Conservation (phyloP, 1,284 basidiomycete species). For the Xerocomus nothofagi region DNA sequence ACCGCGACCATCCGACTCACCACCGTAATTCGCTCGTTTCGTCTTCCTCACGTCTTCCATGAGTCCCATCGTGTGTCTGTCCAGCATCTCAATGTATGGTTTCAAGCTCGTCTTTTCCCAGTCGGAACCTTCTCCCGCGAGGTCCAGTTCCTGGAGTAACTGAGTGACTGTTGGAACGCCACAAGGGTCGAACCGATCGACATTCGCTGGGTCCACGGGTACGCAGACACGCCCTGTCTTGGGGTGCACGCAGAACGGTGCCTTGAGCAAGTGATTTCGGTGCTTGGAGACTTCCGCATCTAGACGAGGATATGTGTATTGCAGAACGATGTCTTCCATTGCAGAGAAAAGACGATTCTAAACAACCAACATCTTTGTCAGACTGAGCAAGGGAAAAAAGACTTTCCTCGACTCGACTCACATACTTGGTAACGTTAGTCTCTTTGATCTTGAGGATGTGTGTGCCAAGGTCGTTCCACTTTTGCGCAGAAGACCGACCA, state of each 20-base stretch:
- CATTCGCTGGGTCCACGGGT: slow-evolving; percentile 75
- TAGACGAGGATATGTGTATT: slow-evolving; percentile 97
- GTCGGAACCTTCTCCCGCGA: slow-evolving; percentile 42
- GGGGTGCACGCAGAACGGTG: slow-evolving; percentile 96
- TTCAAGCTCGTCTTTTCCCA: too few species aligned
- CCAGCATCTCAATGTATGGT: slow-evolving; percentile 89
- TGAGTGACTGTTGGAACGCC: slow-evolving; percentile 85
- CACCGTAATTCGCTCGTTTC: too few species aligned
- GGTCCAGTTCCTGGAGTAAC: slow-evolving; percentile 78
- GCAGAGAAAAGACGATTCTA: slow-evolving; percentile 46
- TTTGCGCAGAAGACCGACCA: slow-evolving; percentile 55
- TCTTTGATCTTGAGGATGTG: slow-evolving; percentile 31
- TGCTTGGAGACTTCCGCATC: slow-evolving; percentile 98
- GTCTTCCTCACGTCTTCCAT: too few species aligned
- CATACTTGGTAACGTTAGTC: slow-evolving; percentile 3
- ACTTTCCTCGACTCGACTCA: slow-evolving; percentile 13
- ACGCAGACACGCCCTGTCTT: slow-evolving; percentile 96
- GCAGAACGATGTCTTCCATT: slow-evolving; percentile 85
- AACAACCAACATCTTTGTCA: too few species aligned
- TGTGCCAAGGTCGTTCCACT: slow-evolving; percentile 73
- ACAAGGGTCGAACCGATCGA: slow-evolving; percentile 86
- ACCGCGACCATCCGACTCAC: not conserved
- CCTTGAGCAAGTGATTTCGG: slow-evolving; percentile 95
- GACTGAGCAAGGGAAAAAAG: not conserved
- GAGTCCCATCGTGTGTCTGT: slow-evolving; percentile 63